Percentiles rank a stretch among this genome's conserved stretches.
Evolutionary conservation across 2,329 filamentous ascomycete species (phyloP).

Genomic region (Aspergillus sp.): DNA sequence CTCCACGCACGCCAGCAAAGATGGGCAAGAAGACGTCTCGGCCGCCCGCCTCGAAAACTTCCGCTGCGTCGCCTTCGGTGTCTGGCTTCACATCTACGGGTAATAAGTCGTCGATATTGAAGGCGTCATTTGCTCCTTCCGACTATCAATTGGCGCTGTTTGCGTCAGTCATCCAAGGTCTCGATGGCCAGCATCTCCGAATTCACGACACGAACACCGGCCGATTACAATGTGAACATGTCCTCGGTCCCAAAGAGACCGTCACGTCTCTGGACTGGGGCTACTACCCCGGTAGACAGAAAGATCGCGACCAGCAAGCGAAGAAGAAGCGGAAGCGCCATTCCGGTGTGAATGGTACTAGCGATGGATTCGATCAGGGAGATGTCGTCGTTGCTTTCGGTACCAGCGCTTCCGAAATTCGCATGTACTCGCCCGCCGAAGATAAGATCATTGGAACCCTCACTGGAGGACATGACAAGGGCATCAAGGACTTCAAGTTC

Average conservation of each 20-base stretch:
- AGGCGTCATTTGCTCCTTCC: slow-evolving; percentile 51
- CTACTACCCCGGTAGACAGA: slow-evolving; percentile 36
- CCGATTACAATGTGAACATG: slow-evolving; percentile 51
- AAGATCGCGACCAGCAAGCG: slow-evolving; percentile 36
- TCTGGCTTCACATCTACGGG: slow-evolving; percentile 35
- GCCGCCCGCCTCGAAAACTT: slow-evolving; percentile 43
- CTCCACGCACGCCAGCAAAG: slow-evolving; percentile 19
- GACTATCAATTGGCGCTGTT: slow-evolving; percentile 53
- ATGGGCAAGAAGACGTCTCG: slow-evolving; percentile 50
- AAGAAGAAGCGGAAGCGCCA: slow-evolving; percentile 54
- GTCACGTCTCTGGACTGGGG: slow-evolving; percentile 54
- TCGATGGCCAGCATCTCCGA: slow-evolving; percentile 52
- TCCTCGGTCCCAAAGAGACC: slow-evolving; percentile 45
- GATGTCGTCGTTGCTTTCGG: slow-evolving; percentile 51
- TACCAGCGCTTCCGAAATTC: slow-evolving; percentile 49
- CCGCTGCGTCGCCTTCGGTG: slow-evolving; percentile 38
- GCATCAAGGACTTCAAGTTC: slow-evolving; percentile 53
- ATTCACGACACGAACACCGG: slow-evolving; percentile 53
- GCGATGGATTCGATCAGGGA: slow-evolving; percentile 33
- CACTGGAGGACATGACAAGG: slow-evolving; percentile 47
- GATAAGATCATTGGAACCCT: slow-evolving; percentile 47
- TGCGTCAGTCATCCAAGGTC: slow-evolving; percentile 53
- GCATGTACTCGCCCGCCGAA: slow-evolving; percentile 50
- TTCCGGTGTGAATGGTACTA: slow-evolving; percentile 39
- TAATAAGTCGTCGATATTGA: slow-evolving; percentile 49